These are phyloP conservation scores for Ceriops zippeliana DNA, from an alignment of 345 rosid species.

Conservation along the genomic window DNA sequence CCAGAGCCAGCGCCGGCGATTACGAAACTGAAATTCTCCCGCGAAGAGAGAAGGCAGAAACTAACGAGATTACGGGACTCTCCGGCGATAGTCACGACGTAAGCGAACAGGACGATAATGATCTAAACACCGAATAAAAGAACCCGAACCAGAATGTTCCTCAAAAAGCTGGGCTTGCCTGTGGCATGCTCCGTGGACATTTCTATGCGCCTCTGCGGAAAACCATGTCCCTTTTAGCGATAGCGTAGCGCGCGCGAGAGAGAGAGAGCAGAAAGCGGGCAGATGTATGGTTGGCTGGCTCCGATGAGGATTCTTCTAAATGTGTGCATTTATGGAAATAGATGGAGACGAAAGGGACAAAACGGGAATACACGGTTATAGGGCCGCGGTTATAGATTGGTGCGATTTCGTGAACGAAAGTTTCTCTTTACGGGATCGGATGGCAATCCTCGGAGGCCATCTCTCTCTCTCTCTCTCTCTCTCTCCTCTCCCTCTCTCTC, in stretches of 20 bases:
- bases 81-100: slow-evolving; percentile 77
- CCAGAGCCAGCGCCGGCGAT: slow-evolving; percentile 38
- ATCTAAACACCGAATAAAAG: slow-evolving; percentile 67
- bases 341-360: slow-evolving; percentile 21
- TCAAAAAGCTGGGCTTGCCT: slow-evolving; percentile 57
- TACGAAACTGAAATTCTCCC: slow-evolving; percentile 56
- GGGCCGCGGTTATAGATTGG: neutral
- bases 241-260: slow-evolving; percentile 37
- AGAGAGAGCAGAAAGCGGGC: slow-evolving; percentile 90
- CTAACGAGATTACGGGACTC: slow-evolving; percentile 73
- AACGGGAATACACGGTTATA: slow-evolving; percentile 25
- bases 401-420: neutral
- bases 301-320: slow-evolving; percentile 55
- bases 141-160: slow-evolving; percentile 59
- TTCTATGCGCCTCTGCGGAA: neutral
- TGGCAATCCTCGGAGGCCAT: too few relatives aligned
- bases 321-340: slow-evolving; percentile 29
- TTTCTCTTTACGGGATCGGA: too few relatives aligned
- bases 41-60: slow-evolving; percentile 84
- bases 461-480: too few relatives aligned
- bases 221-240: neutral
- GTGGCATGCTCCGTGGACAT: slow-evolving; percentile 51
- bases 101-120: slow-evolving; percentile 64
- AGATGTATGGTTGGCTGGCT: slow-evolving; percentile 73
- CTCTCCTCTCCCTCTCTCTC: too few relatives aligned